Evolutionary conservation across 306 rosid species (phyloP).

Genomic region (Benincasa hispida): DNA sequence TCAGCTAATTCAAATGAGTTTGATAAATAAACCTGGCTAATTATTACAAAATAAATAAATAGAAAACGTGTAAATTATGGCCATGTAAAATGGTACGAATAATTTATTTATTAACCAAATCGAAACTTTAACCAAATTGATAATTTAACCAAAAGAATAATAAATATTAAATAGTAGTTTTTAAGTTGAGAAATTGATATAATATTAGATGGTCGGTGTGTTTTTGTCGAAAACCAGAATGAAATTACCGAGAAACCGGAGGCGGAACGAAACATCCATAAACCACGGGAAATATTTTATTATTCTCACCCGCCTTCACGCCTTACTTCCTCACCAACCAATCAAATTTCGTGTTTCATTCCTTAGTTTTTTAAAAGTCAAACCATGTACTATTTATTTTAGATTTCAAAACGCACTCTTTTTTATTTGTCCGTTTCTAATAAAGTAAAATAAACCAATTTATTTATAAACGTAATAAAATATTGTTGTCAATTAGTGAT

Average conservation of each 20-base stretch:
- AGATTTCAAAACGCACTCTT: too few species aligned
- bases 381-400: not conserved
- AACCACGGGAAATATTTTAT: conserved; percentile 7
- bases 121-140: too few species aligned
- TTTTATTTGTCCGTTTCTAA: too few species aligned
- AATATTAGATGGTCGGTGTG: not conserved
- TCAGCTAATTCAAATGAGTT: too few species aligned
- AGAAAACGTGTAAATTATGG: too few species aligned
- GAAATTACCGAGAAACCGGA: not conserved
- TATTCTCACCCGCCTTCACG: not conserved
- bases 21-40: too few species aligned
- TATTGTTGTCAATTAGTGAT: too few species aligned
- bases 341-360: not conserved
- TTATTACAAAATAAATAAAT: too few species aligned
- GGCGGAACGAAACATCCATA: not conserved
- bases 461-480: too few species aligned
- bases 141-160: not conserved
- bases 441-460: too few species aligned
- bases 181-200: not conserved
- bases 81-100: too few species aligned
- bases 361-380: not conserved
- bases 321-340: not conserved
- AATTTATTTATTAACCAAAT: not conserved
- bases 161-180: not conserved
- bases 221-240: not conserved